These are phyloP conservation scores for Populus deltoides DNA, from an alignment of 345 rosid species.

Conservation along the genomic window DNA sequence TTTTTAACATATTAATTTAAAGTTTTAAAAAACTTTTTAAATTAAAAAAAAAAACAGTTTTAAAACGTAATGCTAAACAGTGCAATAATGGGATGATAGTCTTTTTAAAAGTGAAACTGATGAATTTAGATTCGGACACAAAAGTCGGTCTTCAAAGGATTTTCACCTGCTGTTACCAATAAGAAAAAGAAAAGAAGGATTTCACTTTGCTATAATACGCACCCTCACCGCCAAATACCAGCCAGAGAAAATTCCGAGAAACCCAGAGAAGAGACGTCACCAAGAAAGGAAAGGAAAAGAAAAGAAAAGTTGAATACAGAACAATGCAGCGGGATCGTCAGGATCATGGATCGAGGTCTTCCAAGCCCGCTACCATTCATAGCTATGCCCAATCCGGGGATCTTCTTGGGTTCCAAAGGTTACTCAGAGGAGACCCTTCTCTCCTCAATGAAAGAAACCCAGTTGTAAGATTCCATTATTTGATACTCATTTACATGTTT, in stretches of 20 bases:
- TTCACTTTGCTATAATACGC: neutral
- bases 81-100: neutral
- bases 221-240: neutral
- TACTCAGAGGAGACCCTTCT: conserved; percentile 62
- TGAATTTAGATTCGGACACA: neutral
- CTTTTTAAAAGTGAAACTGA: neutral
- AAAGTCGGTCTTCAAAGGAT: neutral
- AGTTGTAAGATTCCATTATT: conserved; percentile 49
- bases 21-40: no score
- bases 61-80: no score
- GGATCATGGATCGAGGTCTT: conserved; percentile 65
- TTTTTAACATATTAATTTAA: no score
- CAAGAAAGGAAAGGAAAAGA: neutral
- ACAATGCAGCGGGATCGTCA: conserved; percentile 24
- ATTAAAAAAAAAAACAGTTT: no score
- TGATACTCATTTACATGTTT: neutral
- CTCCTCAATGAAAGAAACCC: conserved; percentile 89
- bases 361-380: conserved; percentile 75
- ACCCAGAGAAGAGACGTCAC: neutral
- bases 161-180: no score
- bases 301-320: neutral
- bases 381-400: conserved; percentile 84
- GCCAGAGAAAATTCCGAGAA: neutral
- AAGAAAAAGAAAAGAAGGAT: no score
- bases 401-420: conserved; percentile 57